Percentiles rank a stretch among this genome's conserved stretches.
Evolutionary conservation across 2,329 filamentous ascomycete species (phyloP).

Genomic region (Scedosporium boydii): DNA sequence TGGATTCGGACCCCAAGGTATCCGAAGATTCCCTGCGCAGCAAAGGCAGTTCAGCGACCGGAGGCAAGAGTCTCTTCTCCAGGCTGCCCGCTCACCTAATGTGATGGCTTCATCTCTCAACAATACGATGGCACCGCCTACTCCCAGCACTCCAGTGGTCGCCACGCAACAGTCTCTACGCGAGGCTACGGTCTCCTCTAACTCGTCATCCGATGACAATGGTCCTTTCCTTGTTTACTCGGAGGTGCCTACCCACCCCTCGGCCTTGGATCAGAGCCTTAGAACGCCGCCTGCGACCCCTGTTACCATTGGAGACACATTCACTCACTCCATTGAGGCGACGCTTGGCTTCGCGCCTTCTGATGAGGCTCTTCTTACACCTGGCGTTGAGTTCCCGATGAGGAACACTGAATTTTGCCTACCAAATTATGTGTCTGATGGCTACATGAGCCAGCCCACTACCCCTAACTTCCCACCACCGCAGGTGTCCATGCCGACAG

Average conservation of each 20-base stretch:
- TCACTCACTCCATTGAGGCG: conserved; percentile 11
- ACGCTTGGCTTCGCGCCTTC: conserved; percentile 20
- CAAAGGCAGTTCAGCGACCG: conserved; percentile 28
- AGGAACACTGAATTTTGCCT: conserved; percentile 32
- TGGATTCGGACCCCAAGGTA: conserved; percentile 22
- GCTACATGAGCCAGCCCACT: conserved; percentile 33
- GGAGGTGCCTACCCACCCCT: conserved; percentile 12
- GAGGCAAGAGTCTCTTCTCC: conserved; percentile 34
- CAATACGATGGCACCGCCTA: conserved; percentile 35
- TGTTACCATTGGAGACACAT: conserved; percentile 32
- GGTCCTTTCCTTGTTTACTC: conserved; percentile 3
- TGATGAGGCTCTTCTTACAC: conserved; percentile 41
- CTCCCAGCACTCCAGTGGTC: conserved; percentile 37
- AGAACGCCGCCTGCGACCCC: conserved; percentile 46
- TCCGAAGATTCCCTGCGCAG: conserved; percentile 21
- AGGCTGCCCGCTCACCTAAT: conserved; percentile 32
- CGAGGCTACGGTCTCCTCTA: conserved; percentile 29
- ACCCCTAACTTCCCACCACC: conserved; percentile 36
- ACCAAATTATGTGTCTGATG: conserved; percentile 31
- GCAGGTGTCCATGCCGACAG: conserved; percentile 28
- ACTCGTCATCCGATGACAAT: conserved; percentile 26
- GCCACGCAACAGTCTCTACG: conserved; percentile 25
- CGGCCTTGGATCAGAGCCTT: conserved; percentile 32
- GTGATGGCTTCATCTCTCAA: conserved; percentile 23
- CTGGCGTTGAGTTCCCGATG: conserved; percentile 32